Evolutionary conservation across 495 filamentous ascomycete genomes (phyloP).

Genomic region (Podospora pseudoanserina): DNA sequence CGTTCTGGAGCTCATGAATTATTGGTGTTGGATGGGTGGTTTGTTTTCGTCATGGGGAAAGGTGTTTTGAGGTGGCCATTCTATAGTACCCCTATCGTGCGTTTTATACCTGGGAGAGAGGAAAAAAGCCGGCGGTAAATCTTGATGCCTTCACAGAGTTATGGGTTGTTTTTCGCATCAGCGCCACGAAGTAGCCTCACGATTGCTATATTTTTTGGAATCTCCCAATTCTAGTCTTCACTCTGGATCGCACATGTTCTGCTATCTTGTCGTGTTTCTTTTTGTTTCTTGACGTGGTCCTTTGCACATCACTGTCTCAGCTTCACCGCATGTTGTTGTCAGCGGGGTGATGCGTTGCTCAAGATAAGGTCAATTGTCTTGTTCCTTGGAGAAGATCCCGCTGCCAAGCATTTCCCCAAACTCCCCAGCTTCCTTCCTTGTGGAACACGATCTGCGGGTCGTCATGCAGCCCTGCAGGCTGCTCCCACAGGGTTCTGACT

Average conservation of each 20-base stretch:
- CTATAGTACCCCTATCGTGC: not conserved
- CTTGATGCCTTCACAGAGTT: too few relatives aligned
- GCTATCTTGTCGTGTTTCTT: not conserved
- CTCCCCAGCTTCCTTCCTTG: not conserved
- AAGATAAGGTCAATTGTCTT: not conserved
- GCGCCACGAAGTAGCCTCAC: too few relatives aligned
- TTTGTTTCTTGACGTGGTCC: not conserved
- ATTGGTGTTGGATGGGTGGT: not conserved
- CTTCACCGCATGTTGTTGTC: constrained; percentile 2
- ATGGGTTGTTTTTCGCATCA: too few relatives aligned
- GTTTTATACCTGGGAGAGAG: not conserved
- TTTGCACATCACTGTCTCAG: constrained; percentile 1
- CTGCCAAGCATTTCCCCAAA: not conserved
- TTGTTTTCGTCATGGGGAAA: not conserved
- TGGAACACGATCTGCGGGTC: not conserved
- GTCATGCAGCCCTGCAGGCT: too few relatives aligned
- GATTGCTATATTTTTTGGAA: too few relatives aligned
- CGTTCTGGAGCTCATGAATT: not conserved
- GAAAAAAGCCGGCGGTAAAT: not conserved
- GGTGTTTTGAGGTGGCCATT: not conserved
- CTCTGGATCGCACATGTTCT: not conserved
- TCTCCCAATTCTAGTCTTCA: not conserved
- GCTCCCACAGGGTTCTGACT: not conserved
- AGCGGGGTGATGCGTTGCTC: not conserved
- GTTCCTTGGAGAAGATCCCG: not conserved